Percentiles rank a stretch among this genome's conserved stretches.
phyloP scores from a whole-genome alignment of 2,329 filamentous ascomycete genomes.

The Epichloe festucae region DNA sequence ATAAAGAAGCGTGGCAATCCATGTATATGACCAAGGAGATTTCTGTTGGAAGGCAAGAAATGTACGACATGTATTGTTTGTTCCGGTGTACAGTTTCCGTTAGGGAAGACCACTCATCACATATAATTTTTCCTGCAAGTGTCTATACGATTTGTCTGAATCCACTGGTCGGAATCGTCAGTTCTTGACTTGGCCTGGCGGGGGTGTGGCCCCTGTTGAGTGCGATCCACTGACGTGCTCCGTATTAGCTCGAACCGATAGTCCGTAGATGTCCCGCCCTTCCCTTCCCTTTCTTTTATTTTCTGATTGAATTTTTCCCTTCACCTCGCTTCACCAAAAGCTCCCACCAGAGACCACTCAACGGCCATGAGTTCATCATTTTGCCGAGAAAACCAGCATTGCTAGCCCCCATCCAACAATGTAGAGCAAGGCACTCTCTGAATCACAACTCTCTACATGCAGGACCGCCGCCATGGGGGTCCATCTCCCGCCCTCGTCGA shows the following conservation, averaged over 20 bases:
- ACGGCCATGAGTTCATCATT: not conserved
- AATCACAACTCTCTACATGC: constrained; percentile 26
- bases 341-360: not conserved
- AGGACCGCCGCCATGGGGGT: constrained; percentile 38
- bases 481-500: constrained; percentile 71
- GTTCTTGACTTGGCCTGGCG: no score
- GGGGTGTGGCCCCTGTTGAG: no score
- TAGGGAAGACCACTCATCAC: no score
- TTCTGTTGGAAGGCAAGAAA: not conserved
- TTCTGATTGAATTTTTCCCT: not conserved
- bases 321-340: not conserved
- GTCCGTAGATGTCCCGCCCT: no score
- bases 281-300: no score
- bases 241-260: no score
- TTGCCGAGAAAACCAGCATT: not conserved
- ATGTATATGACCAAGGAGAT: not conserved
- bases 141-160: no score
- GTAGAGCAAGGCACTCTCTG: constrained; percentile 10
- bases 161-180: no score
- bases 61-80: not conserved
- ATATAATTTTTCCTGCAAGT: no score
- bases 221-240: no score
- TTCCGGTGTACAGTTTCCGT: no score
- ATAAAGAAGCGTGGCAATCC: not conserved
- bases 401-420: constrained; percentile 6